A percentile compares a stretch with the other conserved stretches of the same genome.
phyloP scores from a whole-genome alignment of 306 rosid species.

The Dryas drummondii region DNA sequence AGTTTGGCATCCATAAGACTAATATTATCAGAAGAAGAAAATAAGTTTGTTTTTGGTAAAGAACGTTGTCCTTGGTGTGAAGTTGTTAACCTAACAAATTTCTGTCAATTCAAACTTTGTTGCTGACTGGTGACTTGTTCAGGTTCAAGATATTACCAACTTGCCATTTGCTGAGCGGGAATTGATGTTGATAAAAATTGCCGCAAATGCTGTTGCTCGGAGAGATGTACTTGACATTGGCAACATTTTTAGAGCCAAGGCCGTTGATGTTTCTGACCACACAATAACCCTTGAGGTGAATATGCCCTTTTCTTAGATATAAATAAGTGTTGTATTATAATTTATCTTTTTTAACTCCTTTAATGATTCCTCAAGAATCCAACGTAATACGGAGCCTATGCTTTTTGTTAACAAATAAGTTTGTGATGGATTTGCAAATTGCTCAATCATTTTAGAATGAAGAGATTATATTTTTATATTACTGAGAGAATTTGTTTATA shows the following conservation, averaged over 20 bases:
- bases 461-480: too few relatives aligned
- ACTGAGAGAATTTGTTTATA: too few relatives aligned
- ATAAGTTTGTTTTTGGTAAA: not conserved
- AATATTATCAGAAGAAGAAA: not conserved
- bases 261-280: conserved; percentile 82
- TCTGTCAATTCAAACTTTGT: not conserved
- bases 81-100: not conserved
- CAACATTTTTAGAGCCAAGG: conserved; percentile 75
- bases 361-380: too few relatives aligned
- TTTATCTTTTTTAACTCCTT: too few relatives aligned
- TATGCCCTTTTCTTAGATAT: not conserved
- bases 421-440: too few relatives aligned
- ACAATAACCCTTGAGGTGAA: conserved; percentile 82
- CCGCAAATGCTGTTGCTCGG: conserved; percentile 75
- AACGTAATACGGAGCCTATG: too few relatives aligned
- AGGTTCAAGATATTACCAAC: conserved; percentile 78
- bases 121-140: conserved; percentile 16
- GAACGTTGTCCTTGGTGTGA: not conserved
- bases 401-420: too few relatives aligned
- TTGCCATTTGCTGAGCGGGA: conserved; percentile 86
- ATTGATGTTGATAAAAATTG: conserved; percentile 78
- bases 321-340: not conserved
- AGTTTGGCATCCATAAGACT: not conserved
- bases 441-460: too few relatives aligned
- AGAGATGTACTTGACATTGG: conserved; percentile 86